Conservation (phyloP, 352 stramenopile species). For the Phytophthora tentaculata region DNA sequence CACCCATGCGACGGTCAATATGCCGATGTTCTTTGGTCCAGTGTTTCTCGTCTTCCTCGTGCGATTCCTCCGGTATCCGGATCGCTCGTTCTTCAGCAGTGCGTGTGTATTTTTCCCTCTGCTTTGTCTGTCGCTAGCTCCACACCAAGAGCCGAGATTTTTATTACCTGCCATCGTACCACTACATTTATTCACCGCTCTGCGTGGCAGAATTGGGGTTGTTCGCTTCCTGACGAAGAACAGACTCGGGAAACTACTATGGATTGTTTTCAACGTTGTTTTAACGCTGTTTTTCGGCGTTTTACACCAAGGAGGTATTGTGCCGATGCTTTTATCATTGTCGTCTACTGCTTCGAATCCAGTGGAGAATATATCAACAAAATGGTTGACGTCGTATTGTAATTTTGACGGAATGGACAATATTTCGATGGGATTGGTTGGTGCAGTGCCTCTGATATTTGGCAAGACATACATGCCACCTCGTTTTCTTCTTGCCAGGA, state of each 20-base stretch:
- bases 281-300: constrained; percentile 72
- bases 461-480: constrained; percentile 86
- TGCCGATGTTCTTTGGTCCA: constrained; percentile 94
- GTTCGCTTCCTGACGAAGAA: constrained; percentile 29
- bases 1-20: constrained; percentile 91
- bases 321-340: constrained; percentile 64
- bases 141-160: constrained; percentile 95
- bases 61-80: constrained; percentile 26
- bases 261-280: constrained; percentile 59
- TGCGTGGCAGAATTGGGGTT: constrained; percentile 22
- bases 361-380: constrained; percentile 5
- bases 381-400: constrained; percentile 36
- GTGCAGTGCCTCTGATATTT: constrained; percentile 55
- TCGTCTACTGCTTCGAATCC: constrained; percentile 20
- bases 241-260: constrained; percentile 35
- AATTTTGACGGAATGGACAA: constrained; percentile 33
- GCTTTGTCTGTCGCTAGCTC: constrained; percentile 87
- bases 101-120: constrained; percentile 75
- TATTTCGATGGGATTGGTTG: constrained; percentile 3
- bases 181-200: constrained; percentile 68
- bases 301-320: constrained; percentile 74
- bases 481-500: constrained; percentile 65
- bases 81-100: constrained; percentile 36
- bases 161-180: constrained; percentile 88
- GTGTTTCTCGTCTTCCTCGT: constrained; percentile 70